phyloP scores from a whole-genome alignment of 768 basidiomycete species.

The Hemileccinum rubropunctum region DNA sequence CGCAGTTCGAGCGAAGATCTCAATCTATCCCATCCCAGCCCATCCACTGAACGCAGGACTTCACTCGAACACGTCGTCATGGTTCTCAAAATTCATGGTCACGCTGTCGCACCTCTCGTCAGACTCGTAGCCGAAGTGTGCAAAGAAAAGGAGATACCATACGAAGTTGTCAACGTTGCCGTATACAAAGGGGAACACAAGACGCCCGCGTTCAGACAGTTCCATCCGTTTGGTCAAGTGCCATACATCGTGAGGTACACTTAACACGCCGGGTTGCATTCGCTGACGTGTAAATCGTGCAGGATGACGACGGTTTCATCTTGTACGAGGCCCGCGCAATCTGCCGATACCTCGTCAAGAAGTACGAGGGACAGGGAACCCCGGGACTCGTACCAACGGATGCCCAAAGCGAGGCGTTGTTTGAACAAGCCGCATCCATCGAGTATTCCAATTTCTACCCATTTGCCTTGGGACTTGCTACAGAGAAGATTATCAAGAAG shows the following conservation, averaged over 20 bases:
- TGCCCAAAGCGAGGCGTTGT: conserved; percentile 11
- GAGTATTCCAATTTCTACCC: conserved; percentile 46
- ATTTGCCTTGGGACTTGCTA: conserved; percentile 38
- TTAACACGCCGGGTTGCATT: not conserved
- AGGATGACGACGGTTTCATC: conserved; percentile 34
- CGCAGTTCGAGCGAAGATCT: not conserved
- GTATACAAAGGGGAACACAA: conserved; percentile 36
- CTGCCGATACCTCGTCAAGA: conserved; percentile 29
- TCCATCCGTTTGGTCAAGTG: conserved; percentile 41
- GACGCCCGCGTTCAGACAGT: conserved; percentile 27
- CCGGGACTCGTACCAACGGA: conserved; percentile 18
- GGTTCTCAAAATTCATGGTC: conserved; percentile 46
- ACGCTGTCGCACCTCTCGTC: conserved; percentile 36
- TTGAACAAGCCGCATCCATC: conserved; percentile 24
- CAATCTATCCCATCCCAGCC: not conserved
- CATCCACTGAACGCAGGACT: not conserved
- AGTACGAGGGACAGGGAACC: conserved; percentile 23
- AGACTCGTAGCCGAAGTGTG: conserved; percentile 38
- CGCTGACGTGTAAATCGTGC: not conserved
- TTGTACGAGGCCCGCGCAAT: conserved; percentile 30
- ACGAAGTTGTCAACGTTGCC: conserved; percentile 36
- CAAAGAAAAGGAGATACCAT: conserved; percentile 39
- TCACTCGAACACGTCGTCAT: conserved; percentile 22
- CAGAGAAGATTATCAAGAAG: conserved; percentile 53
- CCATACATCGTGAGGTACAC: conserved; percentile 28